phyloP scores from a whole-genome alignment of 495 filamentous ascomycete genomes.

The Aspergillus conjunctus region DNA sequence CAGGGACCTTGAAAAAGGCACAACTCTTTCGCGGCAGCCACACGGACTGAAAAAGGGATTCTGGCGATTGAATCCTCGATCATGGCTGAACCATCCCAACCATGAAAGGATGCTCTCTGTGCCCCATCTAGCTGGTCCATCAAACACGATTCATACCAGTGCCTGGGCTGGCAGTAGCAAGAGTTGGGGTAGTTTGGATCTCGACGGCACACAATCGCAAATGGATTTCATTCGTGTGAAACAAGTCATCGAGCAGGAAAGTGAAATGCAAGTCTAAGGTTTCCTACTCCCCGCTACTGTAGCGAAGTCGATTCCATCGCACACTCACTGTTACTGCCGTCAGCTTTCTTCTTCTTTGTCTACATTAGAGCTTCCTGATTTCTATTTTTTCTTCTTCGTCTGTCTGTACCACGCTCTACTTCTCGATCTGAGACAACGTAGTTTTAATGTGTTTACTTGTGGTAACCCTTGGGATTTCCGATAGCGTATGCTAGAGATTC shows the following conservation, averaged over 20 bases:
- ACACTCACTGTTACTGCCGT: not conserved
- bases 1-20: conserved; percentile 34
- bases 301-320: not conserved
- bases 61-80: conserved; percentile 24
- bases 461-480: no score
- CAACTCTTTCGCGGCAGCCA: not conserved
- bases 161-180: conserved; percentile 41
- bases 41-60: conserved; percentile 7
- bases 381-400: not conserved
- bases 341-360: not conserved
- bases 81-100: conserved; percentile 15
- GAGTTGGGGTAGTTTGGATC: conserved; percentile 31
- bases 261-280: conserved; percentile 31
- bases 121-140: conserved; percentile 27
- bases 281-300: not conserved
- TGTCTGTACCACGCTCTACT: not conserved
- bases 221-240: conserved; percentile 40
- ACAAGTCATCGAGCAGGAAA: conserved; percentile 45
- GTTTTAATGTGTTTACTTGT: not conserved
- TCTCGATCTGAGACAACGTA: not conserved
- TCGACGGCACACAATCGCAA: conserved; percentile 8
- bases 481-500: no score
- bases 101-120: conserved; percentile 20
- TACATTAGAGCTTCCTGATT: not conserved
- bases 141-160: conserved; percentile 38